phyloP scores from a whole-genome alignment of 2,329 filamentous ascomycete species.

The Ophiostoma angusticollis region DNA sequence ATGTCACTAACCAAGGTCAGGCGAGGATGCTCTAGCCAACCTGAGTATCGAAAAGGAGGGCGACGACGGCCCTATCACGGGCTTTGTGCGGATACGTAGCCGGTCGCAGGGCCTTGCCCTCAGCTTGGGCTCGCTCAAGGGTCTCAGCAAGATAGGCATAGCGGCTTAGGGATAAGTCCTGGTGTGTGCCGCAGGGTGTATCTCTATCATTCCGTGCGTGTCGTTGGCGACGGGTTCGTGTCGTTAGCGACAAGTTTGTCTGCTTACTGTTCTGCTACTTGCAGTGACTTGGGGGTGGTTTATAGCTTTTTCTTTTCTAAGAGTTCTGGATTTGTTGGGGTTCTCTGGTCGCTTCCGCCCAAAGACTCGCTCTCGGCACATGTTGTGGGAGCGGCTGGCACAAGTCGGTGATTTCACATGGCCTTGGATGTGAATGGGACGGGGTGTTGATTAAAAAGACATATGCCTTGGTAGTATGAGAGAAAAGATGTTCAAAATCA shows the following conservation, averaged over 20 bases:
- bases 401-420: too few species aligned
- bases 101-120: conserved; percentile 89
- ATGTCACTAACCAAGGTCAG: conserved; percentile 32
- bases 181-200: too few species aligned
- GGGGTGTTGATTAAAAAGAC: too few species aligned
- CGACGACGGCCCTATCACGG: conserved; percentile 86
- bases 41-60: conserved; percentile 96
- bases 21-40: conserved; percentile 95
- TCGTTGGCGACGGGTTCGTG: too few species aligned
- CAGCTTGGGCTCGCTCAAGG: conserved; percentile 88
- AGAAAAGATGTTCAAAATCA: too few species aligned
- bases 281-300: neutral
- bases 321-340: neutral
- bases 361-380: too few species aligned
- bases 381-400: too few species aligned
- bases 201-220: too few species aligned
- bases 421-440: too few species aligned
- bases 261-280: too few species aligned
- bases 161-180: conserved; percentile 18
- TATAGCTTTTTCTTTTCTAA: neutral
- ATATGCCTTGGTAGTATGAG: too few species aligned
- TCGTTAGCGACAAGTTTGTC: too few species aligned
- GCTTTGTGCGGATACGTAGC: conserved; percentile 95
- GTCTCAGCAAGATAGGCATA: conserved; percentile 67
- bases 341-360: neutral